phyloP scores from a whole-genome alignment of 2,329 filamentous ascomycete genomes.

The Monosporascus ibericus region DNA sequence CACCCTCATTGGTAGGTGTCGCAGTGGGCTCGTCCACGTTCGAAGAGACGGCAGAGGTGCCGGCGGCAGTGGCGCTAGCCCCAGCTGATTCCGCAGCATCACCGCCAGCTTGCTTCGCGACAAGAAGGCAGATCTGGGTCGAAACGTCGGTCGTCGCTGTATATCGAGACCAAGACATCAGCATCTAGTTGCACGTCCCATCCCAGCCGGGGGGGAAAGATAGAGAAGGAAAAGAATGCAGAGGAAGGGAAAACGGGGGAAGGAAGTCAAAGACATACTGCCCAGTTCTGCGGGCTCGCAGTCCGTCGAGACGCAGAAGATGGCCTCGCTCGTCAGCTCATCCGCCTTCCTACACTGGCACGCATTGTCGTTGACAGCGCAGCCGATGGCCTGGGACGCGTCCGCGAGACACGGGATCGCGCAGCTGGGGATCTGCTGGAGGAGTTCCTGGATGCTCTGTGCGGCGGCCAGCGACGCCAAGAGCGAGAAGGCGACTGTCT shows the following conservation, averaged over 20 bases:
- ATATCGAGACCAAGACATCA: neutral
- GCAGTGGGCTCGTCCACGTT: too few relatives aligned
- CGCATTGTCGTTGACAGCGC: conserved; percentile 25
- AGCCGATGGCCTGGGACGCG: conserved; percentile 26
- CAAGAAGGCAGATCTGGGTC: conserved; percentile 20
- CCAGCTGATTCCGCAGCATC: conserved; percentile 9
- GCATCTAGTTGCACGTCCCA: too few relatives aligned
- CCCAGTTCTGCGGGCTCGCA: conserved; percentile 30
- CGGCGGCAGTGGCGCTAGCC: conserved; percentile 4
- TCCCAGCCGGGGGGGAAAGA: too few relatives aligned
- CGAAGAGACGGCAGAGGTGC: neutral
- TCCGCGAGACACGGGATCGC: conserved; percentile 30
- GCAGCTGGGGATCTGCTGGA: conserved; percentile 31
- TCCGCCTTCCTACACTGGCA: conserved; percentile 34
- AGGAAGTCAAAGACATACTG: conserved; percentile 21
- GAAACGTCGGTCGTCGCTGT: conserved; percentile 16
- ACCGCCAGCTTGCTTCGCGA: conserved; percentile 7
- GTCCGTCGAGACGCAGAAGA: conserved; percentile 29
- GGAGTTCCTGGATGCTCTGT: conserved; percentile 18
- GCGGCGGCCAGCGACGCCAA: conserved; percentile 18
- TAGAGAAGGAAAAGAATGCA: too few relatives aligned
- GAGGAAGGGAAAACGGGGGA: neutral
- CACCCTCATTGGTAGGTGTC: neutral
- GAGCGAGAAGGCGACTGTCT: conserved; percentile 17
- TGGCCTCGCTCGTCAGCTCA: conserved; percentile 26